Base-by-base conservation (phyloP, 192 early-diverging fungal genomes). In the Backusella liffmaniae region DNA sequence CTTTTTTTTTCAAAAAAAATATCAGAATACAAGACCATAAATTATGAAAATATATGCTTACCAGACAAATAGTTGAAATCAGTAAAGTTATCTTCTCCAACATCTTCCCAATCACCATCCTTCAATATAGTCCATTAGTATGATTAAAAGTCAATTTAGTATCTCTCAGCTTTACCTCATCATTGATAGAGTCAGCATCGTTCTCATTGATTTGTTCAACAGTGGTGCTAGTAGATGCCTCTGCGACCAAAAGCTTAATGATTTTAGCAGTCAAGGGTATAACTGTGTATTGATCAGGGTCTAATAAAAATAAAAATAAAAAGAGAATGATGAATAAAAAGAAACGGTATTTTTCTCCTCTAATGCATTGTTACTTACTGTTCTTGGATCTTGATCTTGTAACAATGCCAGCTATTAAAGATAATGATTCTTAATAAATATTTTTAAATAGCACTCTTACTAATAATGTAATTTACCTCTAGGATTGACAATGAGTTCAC, bases 201-300 rank as follows among this genome's bases (percentile, higher is more conserved):
- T 88, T 83, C 7, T 86, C 85, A 8, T 86, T 86, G 26, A 85
- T 89, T 84, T 84, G 71, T 30, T 83, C 86, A 53, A 77, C 82
- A 56, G 88, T 84, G 37, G 93, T 89, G 23, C 85, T 76, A 81
- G 91, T 90, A 32, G 91, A 87, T 34, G 94, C 79, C 70, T 99
- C 96, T n/a, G 86, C 87, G 18, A 96, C 67, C 18, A 98, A 81
- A 6, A 98, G 84, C 81, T 94, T 95, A 68, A 97, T 80, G 13
- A 95, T 95, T 83, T 97, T 98, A 75, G 88, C 90, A 7, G 91
- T 83, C 37, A 95, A 92, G 21, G 94, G 91, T 23, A 96, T 87
- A 30, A 84, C 83, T 3, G 91, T 92, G 82, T 90, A 96, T 66
- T 94, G 90, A 39, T 95, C 94, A 26, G 96, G 92, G 39, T 85